Evolutionary conservation across 768 basidiomycete genomes (phyloP).

Genomic region (Boletus subcaerulescens): DNA sequence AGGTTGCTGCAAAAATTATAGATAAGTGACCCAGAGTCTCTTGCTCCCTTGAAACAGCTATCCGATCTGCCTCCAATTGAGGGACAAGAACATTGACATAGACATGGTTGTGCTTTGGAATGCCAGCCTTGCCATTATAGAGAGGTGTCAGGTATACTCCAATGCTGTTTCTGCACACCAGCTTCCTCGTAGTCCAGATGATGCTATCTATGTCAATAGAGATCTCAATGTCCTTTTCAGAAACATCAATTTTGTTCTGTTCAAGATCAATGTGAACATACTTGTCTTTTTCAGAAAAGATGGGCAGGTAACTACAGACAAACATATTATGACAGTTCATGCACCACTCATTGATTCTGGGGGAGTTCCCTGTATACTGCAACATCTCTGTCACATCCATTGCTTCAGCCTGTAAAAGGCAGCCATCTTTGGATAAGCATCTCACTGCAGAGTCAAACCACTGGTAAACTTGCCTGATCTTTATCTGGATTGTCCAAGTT

Average conservation of each 20-base stretch:
- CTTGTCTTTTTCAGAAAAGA: neutral
- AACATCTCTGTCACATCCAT: too few relatives aligned
- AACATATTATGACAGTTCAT: neutral
- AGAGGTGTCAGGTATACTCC: neutral
- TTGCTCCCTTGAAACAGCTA: too few relatives aligned
- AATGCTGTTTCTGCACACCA: neutral
- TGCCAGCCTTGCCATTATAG: neutral
- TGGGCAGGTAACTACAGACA: neutral
- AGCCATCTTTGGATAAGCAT: too few relatives aligned
- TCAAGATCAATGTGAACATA: neutral
- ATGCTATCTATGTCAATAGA: constrained; percentile 5
- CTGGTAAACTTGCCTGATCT: too few relatives aligned
- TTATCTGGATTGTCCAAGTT: too few relatives aligned
- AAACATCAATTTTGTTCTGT: neutral
- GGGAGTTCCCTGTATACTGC: too few relatives aligned
- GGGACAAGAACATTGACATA: constrained; percentile 14
- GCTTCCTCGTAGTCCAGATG: neutral
- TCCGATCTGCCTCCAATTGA: constrained; percentile 4
- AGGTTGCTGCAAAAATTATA: too few relatives aligned
- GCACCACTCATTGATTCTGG: neutral
- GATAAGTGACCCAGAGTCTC: too few relatives aligned
- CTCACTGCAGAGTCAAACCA: too few relatives aligned
- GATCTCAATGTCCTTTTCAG: neutral
- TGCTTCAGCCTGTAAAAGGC: too few relatives aligned
- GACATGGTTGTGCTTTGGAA: constrained; percentile 14